phyloP scores from a whole-genome alignment of 1,284 basidiomycete species.

The Puccinia coronata region DNA sequence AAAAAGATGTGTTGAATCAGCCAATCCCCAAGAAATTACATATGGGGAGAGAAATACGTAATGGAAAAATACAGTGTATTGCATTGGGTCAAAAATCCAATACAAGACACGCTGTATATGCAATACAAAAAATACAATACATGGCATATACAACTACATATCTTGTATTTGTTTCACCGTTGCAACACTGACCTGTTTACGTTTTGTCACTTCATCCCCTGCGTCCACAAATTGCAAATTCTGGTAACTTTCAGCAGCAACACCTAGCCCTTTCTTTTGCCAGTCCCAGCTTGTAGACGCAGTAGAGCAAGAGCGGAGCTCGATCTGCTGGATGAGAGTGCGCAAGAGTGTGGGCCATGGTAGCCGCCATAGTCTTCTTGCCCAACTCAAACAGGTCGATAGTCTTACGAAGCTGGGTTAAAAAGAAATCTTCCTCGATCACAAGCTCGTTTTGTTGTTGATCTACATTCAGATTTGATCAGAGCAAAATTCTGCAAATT shows the following conservation, averaged over 20 bases:
- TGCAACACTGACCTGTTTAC: neutral
- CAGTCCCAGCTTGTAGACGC: constrained; percentile 11
- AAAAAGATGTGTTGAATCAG: too few species aligned
- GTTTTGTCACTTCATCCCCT: constrained; percentile 14
- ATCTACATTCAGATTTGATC: neutral
- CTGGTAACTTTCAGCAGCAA: neutral
- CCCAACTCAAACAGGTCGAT: constrained; percentile 17
- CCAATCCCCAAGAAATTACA: too few species aligned
- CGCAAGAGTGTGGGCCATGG: constrained; percentile 5
- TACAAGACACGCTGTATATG: too few species aligned
- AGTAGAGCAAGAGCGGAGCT: neutral
- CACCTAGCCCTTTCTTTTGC: constrained; percentile 16
- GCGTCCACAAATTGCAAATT: neutral
- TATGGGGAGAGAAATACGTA: too few species aligned
- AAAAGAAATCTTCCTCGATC: constrained; percentile 21
- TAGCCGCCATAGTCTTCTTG: constrained; percentile 14
- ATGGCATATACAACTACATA: too few species aligned
- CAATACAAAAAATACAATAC: too few species aligned
- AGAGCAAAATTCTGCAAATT: neutral
- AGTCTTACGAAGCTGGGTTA: constrained; percentile 13
- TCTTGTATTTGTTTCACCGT: too few species aligned
- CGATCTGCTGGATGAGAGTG: constrained; percentile 22
- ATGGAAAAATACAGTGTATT: too few species aligned
- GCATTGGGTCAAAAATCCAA: too few species aligned
- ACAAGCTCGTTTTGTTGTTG: constrained; percentile 1